Evolutionary conservation across 208 protist species (phyloP), one percentile per base, ranked within the genome.

Genomic region (Trypanosoma avium): DNA sequence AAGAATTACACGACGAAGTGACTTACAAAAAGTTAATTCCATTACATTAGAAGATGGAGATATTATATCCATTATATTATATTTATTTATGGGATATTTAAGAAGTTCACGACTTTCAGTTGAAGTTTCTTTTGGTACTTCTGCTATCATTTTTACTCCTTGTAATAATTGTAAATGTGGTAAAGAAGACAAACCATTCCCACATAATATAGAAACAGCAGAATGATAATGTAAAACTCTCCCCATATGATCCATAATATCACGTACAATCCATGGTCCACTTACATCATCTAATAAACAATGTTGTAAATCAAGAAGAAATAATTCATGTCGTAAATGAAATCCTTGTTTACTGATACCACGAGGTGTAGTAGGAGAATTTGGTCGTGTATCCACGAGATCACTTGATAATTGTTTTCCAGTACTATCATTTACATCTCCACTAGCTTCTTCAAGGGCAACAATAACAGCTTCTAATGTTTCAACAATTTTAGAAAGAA

Each of bases 1-100:
- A 1, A 86, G 50, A 50, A 79, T 42, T 7, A 86, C 47, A 53
- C 78, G 59, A 53, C 73, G 66, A 45, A 86, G 70, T 0, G 80
- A 82, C 9, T 43, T 66, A 58, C 75, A 79, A 59, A 86, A 58
- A 43, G 56, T 67, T 47, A 73, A 4, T 22, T 59, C 6, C n/a
- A 40, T 26, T 0, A 38, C 10, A 29, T 72, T 52, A 30, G 42
- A 13, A 10, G 4, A 6, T 12, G 48, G 21, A 15, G 52, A 46
- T 21, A 24, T 12, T 0, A 3, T 42, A 24, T 50, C n/a, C 4
- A 10, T 35, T 15, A 2, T 52, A 0, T 54, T 43, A 26, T 36
- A n/a, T n/a, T n/a, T n/a, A n/a, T n/a, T n/a, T n/a, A n/a, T n/a
- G n/a, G n/a, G n/a, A n/a, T n/a, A n/a, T n/a, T 15, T 6, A 36